Evolutionary conservation across 108 stramenopile genomes (phyloP).

Genomic region (Cyclostephanos tholiformis): DNA sequence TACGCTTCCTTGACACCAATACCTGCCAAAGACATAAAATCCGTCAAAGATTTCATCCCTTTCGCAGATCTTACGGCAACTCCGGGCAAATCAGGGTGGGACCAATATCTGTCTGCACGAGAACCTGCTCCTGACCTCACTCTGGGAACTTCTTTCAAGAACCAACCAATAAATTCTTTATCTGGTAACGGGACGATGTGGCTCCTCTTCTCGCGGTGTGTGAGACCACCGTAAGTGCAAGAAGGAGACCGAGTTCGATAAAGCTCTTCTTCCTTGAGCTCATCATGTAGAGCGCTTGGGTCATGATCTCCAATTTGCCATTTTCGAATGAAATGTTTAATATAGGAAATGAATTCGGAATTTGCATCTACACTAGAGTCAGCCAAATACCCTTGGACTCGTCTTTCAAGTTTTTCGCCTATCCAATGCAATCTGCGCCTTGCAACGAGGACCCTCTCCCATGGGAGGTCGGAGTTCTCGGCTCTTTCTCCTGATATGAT

Average conservation of each 20-base stretch:
- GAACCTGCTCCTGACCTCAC: background rate
- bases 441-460: constrained; percentile 22
- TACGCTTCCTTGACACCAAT: background rate
- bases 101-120: constrained; percentile 25
- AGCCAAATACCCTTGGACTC: constrained; percentile 16
- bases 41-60: constrained; percentile 19
- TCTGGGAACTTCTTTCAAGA: constrained; percentile 14
- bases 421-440: constrained; percentile 39
- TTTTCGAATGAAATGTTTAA: background rate
- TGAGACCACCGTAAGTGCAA: background rate
- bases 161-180: constrained; percentile 30
- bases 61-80: constrained; percentile 20
- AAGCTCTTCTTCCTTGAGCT: constrained; percentile 23
- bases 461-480: background rate
- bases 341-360: background rate
- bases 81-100: constrained; percentile 11
- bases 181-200: background rate
- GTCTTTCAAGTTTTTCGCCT: constrained; percentile 3
- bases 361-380: background rate
- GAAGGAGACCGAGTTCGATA: constrained; percentile 14
- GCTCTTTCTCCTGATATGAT: background rate
- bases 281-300: background rate
- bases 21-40: constrained; percentile 4
- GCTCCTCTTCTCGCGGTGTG: constrained; percentile 1
- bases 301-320: background rate